Base-by-base conservation (phyloP, 768 basidiomycete species). In the Mycena venus region DNA sequence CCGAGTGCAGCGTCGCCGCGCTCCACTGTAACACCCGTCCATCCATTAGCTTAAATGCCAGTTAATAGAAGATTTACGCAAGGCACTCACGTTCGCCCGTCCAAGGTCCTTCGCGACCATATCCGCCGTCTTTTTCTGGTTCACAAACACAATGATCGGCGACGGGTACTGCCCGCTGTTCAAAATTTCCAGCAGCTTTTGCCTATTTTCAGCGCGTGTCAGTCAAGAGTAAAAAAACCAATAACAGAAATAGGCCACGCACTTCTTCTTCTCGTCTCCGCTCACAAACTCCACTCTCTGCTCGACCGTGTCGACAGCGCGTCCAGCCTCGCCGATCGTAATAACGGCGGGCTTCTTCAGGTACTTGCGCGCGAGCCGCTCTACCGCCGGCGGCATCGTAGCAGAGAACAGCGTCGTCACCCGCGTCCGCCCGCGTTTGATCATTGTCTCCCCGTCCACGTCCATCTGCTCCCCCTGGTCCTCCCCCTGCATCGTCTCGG, bases 111-210 rank as follows among this genome's bases (percentile, higher is more conserved):
- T 97, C 44, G 96, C 94, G 38, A 99, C 96, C 93, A 97, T 96
- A 82, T 99, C 98, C 62, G 97, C 98, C 15, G 96, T 98, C 89
- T 99, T 98, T 89, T 99, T 99, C 84, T 99, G 97, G 83, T 99
- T 99, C 87, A 99, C 97, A 85, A 99, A 99, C 23, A 97, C 95
- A 75, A 99, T 99, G 78, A 99, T 99, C 6, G 98, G 98, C 21
- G 98, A 91, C 40, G 92, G 84, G 82, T 92, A 96, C 74, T 90
- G 88, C 49, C 92, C 93, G 74, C 92, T 93, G 86, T 97, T 96
- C 84, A 99, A 92, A 75, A 99, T 96, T 81, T 99, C 98, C 80
- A 98, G 85, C 81, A 99, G 82, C 58, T 92, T 90, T 74, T 94
- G 91, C 83, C 96, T 98, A 79, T 25, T 38, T 12, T 21, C 66